Conservation (phyloP, 192 early-diverging fungal genomes). For the Linnemannia hyalina region DNA sequence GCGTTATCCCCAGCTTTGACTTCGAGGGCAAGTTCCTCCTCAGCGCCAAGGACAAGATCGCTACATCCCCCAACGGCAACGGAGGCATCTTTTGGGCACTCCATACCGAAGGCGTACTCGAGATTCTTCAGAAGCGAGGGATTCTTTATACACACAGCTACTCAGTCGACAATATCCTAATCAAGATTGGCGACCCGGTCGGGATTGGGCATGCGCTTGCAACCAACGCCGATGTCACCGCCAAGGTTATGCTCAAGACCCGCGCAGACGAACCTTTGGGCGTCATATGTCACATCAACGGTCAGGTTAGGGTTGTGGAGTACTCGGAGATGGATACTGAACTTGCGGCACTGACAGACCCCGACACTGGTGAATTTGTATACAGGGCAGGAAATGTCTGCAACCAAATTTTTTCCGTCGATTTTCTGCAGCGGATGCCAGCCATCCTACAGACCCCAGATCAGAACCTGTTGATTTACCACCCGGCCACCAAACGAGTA, state of each 20-base stretch:
- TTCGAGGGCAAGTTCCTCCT: constrained; percentile 89
- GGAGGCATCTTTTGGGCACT: constrained; percentile 92
- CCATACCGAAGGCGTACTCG: constrained; percentile 80
- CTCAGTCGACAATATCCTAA: constrained; percentile 95
- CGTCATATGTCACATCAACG: constrained; percentile 86
- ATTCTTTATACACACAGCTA: constrained; percentile 90
- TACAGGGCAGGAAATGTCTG: constrained; percentile 93
- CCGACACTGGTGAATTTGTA: constrained; percentile 67
- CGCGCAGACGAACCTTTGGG: constrained; percentile 87
- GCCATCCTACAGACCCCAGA: constrained; percentile 53
- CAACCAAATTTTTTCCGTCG: constrained; percentile 93
- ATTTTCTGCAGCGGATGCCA: constrained; percentile 82
- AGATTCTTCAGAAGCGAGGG: constrained; percentile 75
- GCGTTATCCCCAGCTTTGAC: constrained; percentile 88
- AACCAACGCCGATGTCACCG: constrained; percentile 86
- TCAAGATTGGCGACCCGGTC: constrained; percentile 90
- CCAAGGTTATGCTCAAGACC: constrained; percentile 90
- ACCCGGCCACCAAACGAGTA: constrained; percentile 94
- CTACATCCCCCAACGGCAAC: constrained; percentile 83
- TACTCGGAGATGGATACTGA: constrained; percentile 91
- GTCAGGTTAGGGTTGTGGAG: constrained; percentile 86
- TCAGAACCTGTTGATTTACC: constrained; percentile 83
- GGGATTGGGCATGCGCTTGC: constrained; percentile 88
- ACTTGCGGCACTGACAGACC: constrained; percentile 71
- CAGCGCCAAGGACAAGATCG: constrained; percentile 75